Base-by-base conservation (phyloP, 2,329 filamentous ascomycete genomes). In the Neonectria coccinea region DNA sequence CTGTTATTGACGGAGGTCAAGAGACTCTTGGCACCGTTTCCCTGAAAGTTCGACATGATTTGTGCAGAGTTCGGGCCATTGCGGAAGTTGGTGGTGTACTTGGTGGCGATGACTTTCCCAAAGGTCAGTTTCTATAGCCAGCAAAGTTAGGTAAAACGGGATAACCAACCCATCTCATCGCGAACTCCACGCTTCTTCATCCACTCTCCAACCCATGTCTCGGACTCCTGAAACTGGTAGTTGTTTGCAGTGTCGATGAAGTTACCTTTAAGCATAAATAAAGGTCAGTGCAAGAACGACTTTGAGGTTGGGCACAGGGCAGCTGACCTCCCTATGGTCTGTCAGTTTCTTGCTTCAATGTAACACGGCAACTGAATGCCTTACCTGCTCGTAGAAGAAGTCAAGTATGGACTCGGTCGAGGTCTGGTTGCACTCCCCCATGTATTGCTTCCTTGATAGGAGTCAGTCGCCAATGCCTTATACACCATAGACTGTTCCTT, bases 231-330 rank as follows among this genome's bases (percentile, higher is more conserved):
- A 59, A 82, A 79, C 70, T 91, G 89, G 78, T 92, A 92, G 76
- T 89, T 89, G 79, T 88, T 91, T 63, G 89, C 73, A 0, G 89
- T 92, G 75, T 93, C 91, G 73, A 93, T 89, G 76, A 93, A 92
- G 78, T 93, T 93, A 25, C 91, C 91, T 62, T 41, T 14, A 25
- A 5, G 39, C 22, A 25, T 5, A 25, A 22, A 33, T 11, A 20
- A 10, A 48, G 12, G 48, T 65, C 50, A 64, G 56, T 16, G 12
- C 20, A 44, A 9, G 8, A 4, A 6, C 10, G 2, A 11, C 6
- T 8, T 7, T 27, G 25, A 6, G 14, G 29, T 10, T 29, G 14
- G 5, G 36, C 11, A n/a, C 10, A 25, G 27, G 36, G 27, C 16
- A 54, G 66, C 71, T 29, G 20, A 75, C 74, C 72, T 70, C 77